Base-by-base conservation (phyloP, 1,139 yeast species). In the Saccharomyces hybrid region DNA sequence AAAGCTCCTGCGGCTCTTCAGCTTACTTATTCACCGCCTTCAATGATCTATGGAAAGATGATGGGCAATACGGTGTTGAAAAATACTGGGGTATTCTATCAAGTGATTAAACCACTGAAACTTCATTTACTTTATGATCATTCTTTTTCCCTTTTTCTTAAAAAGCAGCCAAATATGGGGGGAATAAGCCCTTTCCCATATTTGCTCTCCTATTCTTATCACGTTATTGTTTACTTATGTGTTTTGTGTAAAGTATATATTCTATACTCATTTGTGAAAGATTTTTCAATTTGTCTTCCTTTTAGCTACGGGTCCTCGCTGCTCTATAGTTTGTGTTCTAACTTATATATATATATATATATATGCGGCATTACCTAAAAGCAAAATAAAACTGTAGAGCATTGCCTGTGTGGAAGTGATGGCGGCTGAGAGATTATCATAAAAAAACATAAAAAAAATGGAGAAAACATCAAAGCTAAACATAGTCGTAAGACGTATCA, bases 41-140 rank as follows among this genome's bases (percentile, higher is more conserved):
- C 73, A 82, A 86, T 69, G 91, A 86, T 70, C 78, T 78, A 70
- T 86, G 95, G 95, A 86, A 86, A 74, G 75, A 75, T 56, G 82
- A 83, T 51, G 93, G 91, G 61, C 67, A 79, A 28, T 78, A 78
- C 69, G 78, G 76, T 62, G 85, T 82, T 62, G 93, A 86, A 73
- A 82, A 84, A 71, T 79, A 78, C 77, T 86, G 88, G 88, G 93
- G 93, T 67, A 74, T 83, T 57, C 73, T 58, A 32, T 57, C 59
- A 13, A 32, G 52, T 31, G 28, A 50, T 50, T 41, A 32, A 30
- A 20, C 16, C 31, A 31, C 14, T 31, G 11, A 25, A n/a, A 41
- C 23, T 16, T 20, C 41, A 25, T 9, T 11, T 31, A 20, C 41
- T 48, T 28, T 38, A 26, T 41, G 9, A 26, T 50, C 30, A 13